These are phyloP conservation scores for Lipomyces spencermartinsiae DNA, from an alignment of 805 yeast genomes.

Conservation along the genomic window DNA sequence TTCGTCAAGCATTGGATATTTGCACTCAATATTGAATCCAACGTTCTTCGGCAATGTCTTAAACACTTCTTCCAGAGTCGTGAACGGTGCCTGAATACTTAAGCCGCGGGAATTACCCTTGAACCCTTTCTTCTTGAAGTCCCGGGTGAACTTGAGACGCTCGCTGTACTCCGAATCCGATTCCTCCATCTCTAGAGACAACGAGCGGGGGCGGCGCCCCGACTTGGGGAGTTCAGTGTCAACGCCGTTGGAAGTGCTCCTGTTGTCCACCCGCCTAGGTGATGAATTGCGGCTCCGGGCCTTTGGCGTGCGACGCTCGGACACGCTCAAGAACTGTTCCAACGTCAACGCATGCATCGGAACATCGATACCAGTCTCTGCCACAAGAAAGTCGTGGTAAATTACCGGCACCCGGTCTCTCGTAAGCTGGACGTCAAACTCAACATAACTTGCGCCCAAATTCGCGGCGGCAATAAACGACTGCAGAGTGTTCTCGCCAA, in stretches of 20 bases:
- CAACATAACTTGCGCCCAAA: constrained; percentile 94
- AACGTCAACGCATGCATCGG: constrained; percentile 93
- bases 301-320: constrained; percentile 39
- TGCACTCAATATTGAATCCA: constrained; percentile 91
- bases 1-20: constrained; percentile 94
- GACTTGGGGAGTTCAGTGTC: constrained; percentile 19
- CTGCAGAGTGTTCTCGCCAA: constrained; percentile 95
- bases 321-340: constrained; percentile 77
- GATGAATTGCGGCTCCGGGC: constrained; percentile 37
- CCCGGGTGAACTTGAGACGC: constrained; percentile 84
- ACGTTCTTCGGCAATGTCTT: constrained; percentile 78
- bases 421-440: constrained; percentile 94
- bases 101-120: constrained; percentile 93
- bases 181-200: constrained; percentile 49
- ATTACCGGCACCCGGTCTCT: constrained; percentile 91
- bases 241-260: not conserved
- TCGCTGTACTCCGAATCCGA: constrained; percentile 51
- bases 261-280: constrained; percentile 26
- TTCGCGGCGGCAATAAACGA: constrained; percentile 96
- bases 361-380: constrained; percentile 93
- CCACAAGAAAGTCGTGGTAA: constrained; percentile 92
- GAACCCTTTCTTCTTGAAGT: constrained; percentile 83
- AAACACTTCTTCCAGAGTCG: constrained; percentile 84
- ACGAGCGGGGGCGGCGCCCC: constrained; percentile 49
- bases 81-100: constrained; percentile 89